These are phyloP conservation scores for Erodium maritimum DNA, from an alignment of 345 rosid species.

Conservation along the genomic window DNA sequence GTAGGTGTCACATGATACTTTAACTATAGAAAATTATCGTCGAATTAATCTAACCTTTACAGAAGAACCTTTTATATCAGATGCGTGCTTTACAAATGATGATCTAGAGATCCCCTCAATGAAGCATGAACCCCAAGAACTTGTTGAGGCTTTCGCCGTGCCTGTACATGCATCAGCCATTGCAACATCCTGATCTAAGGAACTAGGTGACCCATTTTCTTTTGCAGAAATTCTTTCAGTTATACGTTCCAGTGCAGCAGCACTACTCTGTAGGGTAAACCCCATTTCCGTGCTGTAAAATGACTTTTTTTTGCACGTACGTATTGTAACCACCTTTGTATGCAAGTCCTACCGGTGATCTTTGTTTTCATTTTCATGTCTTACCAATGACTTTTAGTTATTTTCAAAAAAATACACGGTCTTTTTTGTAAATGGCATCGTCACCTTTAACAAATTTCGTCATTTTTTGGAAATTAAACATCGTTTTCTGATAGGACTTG, in stretches of 20 bases:
- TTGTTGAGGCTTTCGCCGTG: constrained; percentile 50
- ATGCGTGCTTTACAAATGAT: constrained; percentile 73
- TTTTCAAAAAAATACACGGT: no score
- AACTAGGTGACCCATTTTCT: constrained; percentile 65
- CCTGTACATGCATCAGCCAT: constrained; percentile 83
- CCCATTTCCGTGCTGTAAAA: no score
- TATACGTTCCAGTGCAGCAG: constrained; percentile 60
- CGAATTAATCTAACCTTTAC: constrained; percentile 52
- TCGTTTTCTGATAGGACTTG: no score
- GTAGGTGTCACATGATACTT: background rate
- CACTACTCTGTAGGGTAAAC: constrained; percentile 61
- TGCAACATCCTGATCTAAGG: constrained; percentile 76
- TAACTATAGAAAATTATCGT: background rate
- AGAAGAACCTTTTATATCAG: constrained; percentile 81
- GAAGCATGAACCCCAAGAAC: constrained; percentile 56
- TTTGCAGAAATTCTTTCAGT: constrained; percentile 80
- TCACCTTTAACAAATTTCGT: no score
- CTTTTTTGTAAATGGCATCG: no score
- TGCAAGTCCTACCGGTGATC: no score
- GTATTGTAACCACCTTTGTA: no score
- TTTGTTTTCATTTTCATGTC: no score
- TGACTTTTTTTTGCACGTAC: no score
- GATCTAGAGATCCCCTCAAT: constrained; percentile 93
- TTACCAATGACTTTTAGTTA: no score
- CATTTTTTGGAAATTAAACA: no score